Conservation (phyloP, 2,329 filamentous ascomycete species). For the Xylaria hypoxylon region DNA sequence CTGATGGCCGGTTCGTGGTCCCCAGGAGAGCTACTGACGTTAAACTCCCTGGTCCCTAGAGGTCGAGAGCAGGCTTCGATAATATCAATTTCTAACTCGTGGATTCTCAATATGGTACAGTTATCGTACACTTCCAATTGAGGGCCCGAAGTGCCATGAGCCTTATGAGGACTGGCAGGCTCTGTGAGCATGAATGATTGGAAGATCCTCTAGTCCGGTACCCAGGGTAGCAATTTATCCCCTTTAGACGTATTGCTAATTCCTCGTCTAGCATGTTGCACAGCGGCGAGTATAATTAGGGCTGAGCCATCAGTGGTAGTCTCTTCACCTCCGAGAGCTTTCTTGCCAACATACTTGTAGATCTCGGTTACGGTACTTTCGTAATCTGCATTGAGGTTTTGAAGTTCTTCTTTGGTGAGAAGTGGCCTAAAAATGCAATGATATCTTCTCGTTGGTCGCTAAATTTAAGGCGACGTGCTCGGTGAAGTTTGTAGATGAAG, state of each 20-base stretch:
- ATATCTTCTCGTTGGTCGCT: slow-evolving; percentile 11
- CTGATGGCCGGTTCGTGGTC: not conserved
- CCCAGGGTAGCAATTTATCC: not conserved
- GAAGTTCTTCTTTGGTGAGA: not conserved
- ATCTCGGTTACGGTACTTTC: not conserved
- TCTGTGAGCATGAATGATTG: not conserved
- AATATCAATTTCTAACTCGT: slow-evolving; percentile 4
- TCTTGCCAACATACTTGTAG: not conserved
- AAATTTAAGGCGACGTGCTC: slow-evolving; percentile 1
- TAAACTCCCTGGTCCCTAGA: not conserved
- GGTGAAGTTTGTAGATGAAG: slow-evolving; percentile 20
- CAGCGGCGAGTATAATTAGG: not conserved
- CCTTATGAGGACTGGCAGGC: not conserved
- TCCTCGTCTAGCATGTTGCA: not conserved
- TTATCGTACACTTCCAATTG: not conserved
- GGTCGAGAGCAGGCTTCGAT: slow-evolving; percentile 5
- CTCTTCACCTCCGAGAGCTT: not conserved
- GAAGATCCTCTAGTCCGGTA: not conserved
- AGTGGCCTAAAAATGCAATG: slow-evolving; percentile 19
- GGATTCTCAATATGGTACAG: not conserved
- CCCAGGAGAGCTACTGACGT: not conserved
- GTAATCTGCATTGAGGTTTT: not conserved
- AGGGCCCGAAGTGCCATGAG: not conserved
- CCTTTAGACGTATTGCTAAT: not conserved
- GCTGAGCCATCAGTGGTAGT: not conserved